Conservation (phyloP, 306 rosid species). For the Corylus avellana region DNA sequence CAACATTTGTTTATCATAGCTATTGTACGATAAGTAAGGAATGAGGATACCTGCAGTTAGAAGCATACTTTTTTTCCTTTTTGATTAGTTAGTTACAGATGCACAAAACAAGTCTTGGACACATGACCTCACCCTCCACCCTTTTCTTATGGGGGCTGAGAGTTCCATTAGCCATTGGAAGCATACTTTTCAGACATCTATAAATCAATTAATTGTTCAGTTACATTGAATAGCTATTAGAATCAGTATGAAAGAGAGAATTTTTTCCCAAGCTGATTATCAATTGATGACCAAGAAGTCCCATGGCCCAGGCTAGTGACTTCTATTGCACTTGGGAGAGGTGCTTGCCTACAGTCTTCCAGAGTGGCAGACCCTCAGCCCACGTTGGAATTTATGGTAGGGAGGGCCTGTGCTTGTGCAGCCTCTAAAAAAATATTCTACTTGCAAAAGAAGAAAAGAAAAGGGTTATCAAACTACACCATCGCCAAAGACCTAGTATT, state of each 20-base stretch:
- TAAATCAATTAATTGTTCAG: background rate
- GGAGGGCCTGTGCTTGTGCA: slow-evolving; percentile 26
- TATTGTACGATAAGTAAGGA: background rate
- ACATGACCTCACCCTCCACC: too few species aligned
- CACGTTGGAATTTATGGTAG: slow-evolving; percentile 24
- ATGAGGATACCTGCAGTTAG: background rate
- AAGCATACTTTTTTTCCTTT: background rate
- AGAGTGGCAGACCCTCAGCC: slow-evolving; percentile 20
- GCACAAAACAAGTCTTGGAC: too few species aligned
- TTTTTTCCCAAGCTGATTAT: background rate
- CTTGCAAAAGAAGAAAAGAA: too few species aligned
- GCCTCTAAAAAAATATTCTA: background rate
- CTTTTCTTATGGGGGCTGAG: background rate
- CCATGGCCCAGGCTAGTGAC: slow-evolving; percentile 12
- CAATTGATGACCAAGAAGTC: slow-evolving; percentile 10
- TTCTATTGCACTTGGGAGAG: slow-evolving; percentile 16
- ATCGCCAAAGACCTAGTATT: background rate
- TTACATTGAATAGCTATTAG: background rate
- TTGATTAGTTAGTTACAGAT: background rate
- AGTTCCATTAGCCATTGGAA: background rate
- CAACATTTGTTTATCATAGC: slow-evolving; percentile 6
- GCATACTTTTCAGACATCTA: background rate
- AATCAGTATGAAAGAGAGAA: background rate
- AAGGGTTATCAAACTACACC: background rate
- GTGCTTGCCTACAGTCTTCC: slow-evolving; percentile 21